Percentiles rank a stretch among this genome's conserved stretches.
These are phyloP conservation scores for Vigna angularis DNA, from an alignment of 306 rosid species.

Conservation along the genomic window DNA sequence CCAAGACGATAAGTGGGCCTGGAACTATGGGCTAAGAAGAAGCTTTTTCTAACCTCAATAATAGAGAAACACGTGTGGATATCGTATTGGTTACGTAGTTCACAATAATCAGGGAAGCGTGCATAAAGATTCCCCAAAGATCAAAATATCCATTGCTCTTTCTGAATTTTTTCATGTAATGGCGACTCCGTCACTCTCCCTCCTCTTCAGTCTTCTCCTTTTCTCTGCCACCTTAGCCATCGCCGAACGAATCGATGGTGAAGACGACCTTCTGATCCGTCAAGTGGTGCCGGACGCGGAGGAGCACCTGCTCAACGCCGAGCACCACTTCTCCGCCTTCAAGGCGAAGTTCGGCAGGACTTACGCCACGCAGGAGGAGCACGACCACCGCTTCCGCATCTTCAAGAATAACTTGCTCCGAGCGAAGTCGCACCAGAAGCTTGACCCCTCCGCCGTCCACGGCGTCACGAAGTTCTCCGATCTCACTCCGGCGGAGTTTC, in stretches of 20 bases:
- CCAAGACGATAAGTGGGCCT: too few relatives aligned
- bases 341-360: constrained; percentile 64
- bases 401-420: constrained; percentile 71
- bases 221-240: constrained; percentile 39
- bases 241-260: constrained; percentile 31
- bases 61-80: constrained; percentile 20
- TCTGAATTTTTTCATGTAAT: constrained; percentile 16
- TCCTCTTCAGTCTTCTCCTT: constrained; percentile 32
- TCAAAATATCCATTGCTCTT: background rate
- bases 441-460: constrained; percentile 78
- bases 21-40: background rate
- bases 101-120: constrained; percentile 17
- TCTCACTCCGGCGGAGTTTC: constrained; percentile 77
- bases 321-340: constrained; percentile 75
- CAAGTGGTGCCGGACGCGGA: constrained; percentile 64
- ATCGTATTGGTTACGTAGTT: background rate
- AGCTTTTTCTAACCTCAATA: constrained; percentile 1
- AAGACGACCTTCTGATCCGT: constrained; percentile 59
- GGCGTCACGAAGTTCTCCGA: constrained; percentile 86
- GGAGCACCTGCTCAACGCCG: constrained; percentile 62
- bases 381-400: constrained; percentile 65
- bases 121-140: background rate
- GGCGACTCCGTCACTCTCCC: constrained; percentile 40
- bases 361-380: constrained; percentile 66
- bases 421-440: constrained; percentile 71